These are phyloP conservation scores for Solanum peruvianum DNA, from an alignment of 257 asterid species.

Conservation along the genomic window DNA sequence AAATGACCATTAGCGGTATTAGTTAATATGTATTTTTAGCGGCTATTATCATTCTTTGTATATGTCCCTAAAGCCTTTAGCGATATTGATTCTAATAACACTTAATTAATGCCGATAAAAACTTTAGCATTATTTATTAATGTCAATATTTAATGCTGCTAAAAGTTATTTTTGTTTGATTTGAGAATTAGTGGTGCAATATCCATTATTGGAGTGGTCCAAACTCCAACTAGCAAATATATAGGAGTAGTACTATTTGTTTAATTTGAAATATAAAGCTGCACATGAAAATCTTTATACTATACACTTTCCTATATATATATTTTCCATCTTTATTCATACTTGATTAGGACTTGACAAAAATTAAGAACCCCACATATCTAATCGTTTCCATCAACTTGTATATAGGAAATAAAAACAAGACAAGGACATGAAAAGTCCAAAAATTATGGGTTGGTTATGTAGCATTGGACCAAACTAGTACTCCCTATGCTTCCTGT, in stretches of 20 bases:
- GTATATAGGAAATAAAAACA: neutral
- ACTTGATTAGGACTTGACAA: neutral
- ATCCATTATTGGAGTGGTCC: neutral
- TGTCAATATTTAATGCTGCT: no score
- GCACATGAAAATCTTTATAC: neutral
- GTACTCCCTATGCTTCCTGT: neutral
- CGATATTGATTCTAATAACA: no score
- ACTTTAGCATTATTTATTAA: no score
- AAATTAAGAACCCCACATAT: neutral
- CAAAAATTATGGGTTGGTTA: neutral
- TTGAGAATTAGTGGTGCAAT: neutral
- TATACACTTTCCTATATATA: neutral
- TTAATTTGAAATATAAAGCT: neutral
- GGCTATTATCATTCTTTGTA: no score
- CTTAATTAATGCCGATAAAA: accelerated
- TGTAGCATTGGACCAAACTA: neutral
- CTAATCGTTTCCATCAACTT: neutral
- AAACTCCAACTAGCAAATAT: neutral
- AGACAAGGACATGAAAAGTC: neutral
- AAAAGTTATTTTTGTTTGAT: no score
- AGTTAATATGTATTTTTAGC: no score
- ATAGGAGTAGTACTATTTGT: neutral
- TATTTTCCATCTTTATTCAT: no score
- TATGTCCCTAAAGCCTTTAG: no score
- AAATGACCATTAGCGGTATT: no score